phyloP scores from a whole-genome alignment of 371 early-diverging fungal genomes.

The Mortierella sp. region DNA sequence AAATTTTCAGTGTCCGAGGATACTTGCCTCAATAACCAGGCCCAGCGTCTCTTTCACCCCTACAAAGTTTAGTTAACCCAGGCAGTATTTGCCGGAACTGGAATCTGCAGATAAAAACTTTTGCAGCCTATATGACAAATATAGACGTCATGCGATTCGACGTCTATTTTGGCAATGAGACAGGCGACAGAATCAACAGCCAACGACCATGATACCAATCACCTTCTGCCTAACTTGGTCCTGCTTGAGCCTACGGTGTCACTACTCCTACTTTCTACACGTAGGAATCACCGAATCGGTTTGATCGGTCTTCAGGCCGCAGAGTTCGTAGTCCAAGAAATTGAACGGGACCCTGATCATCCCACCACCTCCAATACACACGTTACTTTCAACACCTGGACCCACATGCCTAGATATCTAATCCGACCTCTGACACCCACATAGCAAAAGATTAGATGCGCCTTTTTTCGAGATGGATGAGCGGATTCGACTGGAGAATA shows the following conservation, averaged over 20 bases:
- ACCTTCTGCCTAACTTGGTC: not conserved
- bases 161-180: conserved; percentile 3
- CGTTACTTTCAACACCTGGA: conserved; percentile 24
- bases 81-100: not conserved
- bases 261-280: conserved; percentile 26
- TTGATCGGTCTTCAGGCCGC: conserved; percentile 33
- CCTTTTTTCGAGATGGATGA: not conserved
- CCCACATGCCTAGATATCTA: conserved; percentile 21
- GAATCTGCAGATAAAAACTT: not conserved
- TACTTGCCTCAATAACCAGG: not conserved
- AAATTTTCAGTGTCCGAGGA: no score
- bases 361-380: conserved; percentile 44
- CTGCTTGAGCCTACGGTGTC: not conserved
- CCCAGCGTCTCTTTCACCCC: not conserved
- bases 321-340: conserved; percentile 18
- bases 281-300: conserved; percentile 44
- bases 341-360: conserved; percentile 43
- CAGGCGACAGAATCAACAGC: not conserved
- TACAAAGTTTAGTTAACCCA: not conserved
- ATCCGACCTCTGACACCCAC: conserved; percentile 20
- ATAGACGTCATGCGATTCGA: conserved; percentile 6
- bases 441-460: conserved; percentile 17
- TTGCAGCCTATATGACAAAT: conserved; percentile 13
- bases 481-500: conserved; percentile 20
- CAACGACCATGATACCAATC: not conserved